phyloP scores from a whole-genome alignment of 2,329 filamentous ascomycete species.

The Epichloe typhina region DNA sequence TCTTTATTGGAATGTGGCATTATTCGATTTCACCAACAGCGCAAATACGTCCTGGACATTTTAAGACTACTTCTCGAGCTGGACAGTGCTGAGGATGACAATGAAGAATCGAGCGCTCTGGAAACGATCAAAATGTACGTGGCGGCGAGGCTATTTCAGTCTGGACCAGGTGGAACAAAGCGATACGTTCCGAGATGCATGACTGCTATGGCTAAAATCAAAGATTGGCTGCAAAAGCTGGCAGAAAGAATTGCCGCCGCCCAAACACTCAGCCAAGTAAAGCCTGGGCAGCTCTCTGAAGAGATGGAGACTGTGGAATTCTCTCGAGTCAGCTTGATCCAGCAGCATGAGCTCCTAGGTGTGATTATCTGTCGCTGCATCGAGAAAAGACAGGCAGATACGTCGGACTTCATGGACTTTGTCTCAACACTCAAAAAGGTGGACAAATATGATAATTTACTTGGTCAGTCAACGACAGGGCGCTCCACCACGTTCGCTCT shows the following conservation, averaged over 20 bases:
- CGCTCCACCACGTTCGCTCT: conserved; percentile 1
- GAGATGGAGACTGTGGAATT: conserved; percentile 67
- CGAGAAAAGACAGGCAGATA: conserved; percentile 56
- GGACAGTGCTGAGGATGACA: conserved; percentile 40
- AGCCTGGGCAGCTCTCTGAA: conserved; percentile 39
- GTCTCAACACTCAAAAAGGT: conserved; percentile 53
- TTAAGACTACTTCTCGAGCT: conserved; percentile 67
- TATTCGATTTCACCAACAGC: conserved; percentile 76
- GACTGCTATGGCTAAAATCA: conserved; percentile 61
- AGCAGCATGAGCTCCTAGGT: conserved; percentile 80
- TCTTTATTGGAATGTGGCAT: conserved; percentile 66
- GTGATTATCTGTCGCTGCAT: conserved; percentile 70
- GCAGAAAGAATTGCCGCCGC: conserved; percentile 64
- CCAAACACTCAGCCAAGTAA: conserved; percentile 56
- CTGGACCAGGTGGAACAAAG: conserved; percentile 29
- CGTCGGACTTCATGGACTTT: conserved; percentile 62
- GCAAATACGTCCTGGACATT: conserved; percentile 72
- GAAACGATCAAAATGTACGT: conserved; percentile 23
- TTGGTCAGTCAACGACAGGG: conserved; percentile 25
- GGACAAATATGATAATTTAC: conserved; percentile 61
- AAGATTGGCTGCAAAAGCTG: conserved; percentile 62
- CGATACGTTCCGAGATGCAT: conserved; percentile 65
- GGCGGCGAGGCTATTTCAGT: conserved; percentile 19
- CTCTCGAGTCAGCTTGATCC: conserved; percentile 64
- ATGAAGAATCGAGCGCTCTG: conserved; percentile 23